Evolutionary conservation across 1,284 basidiomycete genomes (phyloP), one percentile per base, ranked within the genome.

Genomic region (Cystobasidiaceae sp.): DNA sequence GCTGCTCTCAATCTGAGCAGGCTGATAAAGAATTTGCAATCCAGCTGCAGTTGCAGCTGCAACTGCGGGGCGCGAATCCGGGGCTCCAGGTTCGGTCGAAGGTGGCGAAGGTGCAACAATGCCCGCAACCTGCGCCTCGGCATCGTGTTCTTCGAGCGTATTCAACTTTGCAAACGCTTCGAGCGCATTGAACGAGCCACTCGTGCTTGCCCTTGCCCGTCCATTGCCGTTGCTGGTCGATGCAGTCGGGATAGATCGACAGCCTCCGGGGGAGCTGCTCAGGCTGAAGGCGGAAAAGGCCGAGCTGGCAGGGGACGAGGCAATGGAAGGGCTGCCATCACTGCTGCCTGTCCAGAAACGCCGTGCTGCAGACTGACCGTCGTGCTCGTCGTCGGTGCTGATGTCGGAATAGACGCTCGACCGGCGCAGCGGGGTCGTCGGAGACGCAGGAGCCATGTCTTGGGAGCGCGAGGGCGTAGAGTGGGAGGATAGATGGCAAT

Each of bases 81-180:
- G 4, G 41, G 15, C 33, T 54, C 27, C 19, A 39, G 32, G 13
- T 23, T n/a, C 11, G 15, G 34, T 32, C 9, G 13, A 32, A 2
- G 33, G 33, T 4, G 11, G 6, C 17, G 11, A 25, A 15, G 33
- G 32, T 17, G 23, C 21, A 4, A 30, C 39, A 17, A 30, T 28
- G 4, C 25, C 37, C n/a, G 39, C 39, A 13, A 32, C 15, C 21
- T 23, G 8, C 13, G 9, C 6, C 41, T 56, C 54, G 23, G 54
- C 54, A 27, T 56, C 54, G 15, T 56, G 54, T 37, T 56, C 54
- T 23, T 56, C 30, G 44, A 56, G 54, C 41, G 54, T 56, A 21
- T 44, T 56, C 8, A 56, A 33, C 27, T 33, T 56, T n/a, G 54
- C 37, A 56, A 56, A 56, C 4, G 37, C 23, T 33, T 56, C 54